These are phyloP conservation scores for Hemisphaericaspora xylanilytica DNA, from an alignment of 1,139 yeast species.

Conservation along the genomic window DNA sequence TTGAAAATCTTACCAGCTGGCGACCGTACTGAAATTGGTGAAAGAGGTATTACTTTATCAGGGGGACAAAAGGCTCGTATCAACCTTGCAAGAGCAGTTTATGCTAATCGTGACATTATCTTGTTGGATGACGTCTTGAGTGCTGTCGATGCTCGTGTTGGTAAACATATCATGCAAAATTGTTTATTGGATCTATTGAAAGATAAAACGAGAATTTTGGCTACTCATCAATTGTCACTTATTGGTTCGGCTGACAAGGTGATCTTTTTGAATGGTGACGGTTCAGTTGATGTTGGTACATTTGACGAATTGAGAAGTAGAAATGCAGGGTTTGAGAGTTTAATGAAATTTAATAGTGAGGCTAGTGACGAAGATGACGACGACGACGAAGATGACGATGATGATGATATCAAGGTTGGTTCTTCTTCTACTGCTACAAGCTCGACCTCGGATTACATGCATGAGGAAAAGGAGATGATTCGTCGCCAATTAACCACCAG, in stretches of 20 bases:
- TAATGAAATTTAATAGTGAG: constrained; percentile 45
- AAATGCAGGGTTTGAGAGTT: constrained; percentile 45
- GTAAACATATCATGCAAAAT: constrained; percentile 41
- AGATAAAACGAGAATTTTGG: constrained; percentile 42
- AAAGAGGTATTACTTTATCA: constrained; percentile 47
- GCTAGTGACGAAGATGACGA: constrained; percentile 24
- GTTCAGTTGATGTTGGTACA: constrained; percentile 37
- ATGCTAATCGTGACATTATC: constrained; percentile 38
- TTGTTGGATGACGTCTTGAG: constrained; percentile 46
- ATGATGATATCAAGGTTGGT: constrained; percentile 15
- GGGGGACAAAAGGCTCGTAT: constrained; percentile 53
- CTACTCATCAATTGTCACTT: constrained; percentile 47
- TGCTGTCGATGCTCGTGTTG: constrained; percentile 53
- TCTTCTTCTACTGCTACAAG: constrained; percentile 13
- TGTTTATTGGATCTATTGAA: constrained; percentile 36
- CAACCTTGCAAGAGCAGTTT: constrained; percentile 46
- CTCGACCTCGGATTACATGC: constrained; percentile 14
- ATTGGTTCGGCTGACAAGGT: constrained; percentile 42
- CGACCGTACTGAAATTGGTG: constrained; percentile 48
- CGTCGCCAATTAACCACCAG: constrained; percentile 18
- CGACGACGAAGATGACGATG: constrained; percentile 14
- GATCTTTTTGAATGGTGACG: constrained; percentile 45
- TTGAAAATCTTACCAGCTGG: constrained; percentile 41
- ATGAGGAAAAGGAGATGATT: constrained; percentile 21
- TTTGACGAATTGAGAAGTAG: constrained; percentile 32